These are phyloP conservation scores for Rusavskia elegans DNA, from an alignment of 495 filamentous ascomycete species.

Conservation along the genomic window DNA sequence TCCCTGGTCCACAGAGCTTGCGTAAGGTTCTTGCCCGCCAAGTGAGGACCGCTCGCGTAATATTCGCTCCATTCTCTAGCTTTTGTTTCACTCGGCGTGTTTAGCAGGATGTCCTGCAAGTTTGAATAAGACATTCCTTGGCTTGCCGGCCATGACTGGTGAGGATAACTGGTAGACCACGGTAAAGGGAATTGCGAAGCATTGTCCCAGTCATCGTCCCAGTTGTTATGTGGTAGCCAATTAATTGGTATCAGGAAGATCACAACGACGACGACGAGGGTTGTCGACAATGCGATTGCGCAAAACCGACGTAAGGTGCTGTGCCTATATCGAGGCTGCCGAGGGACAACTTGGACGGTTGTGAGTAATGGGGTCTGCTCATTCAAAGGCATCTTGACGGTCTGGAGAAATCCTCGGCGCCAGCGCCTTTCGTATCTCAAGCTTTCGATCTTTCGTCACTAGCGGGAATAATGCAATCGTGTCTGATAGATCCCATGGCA, in stretches of 20 bases:
- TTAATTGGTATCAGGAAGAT: constrained; percentile 44
- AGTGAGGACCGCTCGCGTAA: constrained; percentile 77
- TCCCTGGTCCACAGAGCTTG: constrained; percentile 80
- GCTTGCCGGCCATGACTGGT: constrained; percentile 26
- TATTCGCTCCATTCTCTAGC: constrained; percentile 75
- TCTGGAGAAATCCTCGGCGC: background rate
- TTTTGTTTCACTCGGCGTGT: constrained; percentile 53
- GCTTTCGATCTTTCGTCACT: too few species aligned
- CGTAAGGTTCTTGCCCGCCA: constrained; percentile 76
- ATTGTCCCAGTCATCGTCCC: constrained; percentile 13
- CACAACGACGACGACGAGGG: constrained; percentile 41
- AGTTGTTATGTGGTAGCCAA: constrained; percentile 17
- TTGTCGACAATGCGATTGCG: constrained; percentile 40
- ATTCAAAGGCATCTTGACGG: constrained; percentile 8
- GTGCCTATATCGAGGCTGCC: constrained; percentile 51
- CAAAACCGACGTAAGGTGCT: constrained; percentile 55
- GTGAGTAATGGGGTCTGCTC: constrained; percentile 48
- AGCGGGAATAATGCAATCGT: too few species aligned
- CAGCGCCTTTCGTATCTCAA: too few species aligned
- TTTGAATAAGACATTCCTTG: constrained; percentile 45
- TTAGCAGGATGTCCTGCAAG: constrained; percentile 51
- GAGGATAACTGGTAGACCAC: constrained; percentile 23
- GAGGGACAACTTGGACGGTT: constrained; percentile 33
- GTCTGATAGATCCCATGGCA: too few species aligned
- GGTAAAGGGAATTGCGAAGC: constrained; percentile 12